phyloP scores from a whole-genome alignment of 1,284 basidiomycete species.

The Moesziomyces globuligerus region DNA sequence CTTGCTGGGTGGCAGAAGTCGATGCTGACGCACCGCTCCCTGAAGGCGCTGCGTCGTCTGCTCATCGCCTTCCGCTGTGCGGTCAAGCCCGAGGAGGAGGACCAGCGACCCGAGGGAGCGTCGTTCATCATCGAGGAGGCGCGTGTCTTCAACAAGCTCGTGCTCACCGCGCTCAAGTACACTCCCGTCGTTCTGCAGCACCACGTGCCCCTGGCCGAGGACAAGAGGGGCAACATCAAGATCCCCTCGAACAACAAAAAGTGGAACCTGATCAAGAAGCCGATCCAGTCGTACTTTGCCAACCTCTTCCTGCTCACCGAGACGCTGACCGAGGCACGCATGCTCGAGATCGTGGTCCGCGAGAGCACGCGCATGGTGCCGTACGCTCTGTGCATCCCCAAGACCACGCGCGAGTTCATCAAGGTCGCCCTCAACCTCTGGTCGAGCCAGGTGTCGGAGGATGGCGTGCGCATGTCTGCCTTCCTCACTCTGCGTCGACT shows the following conservation, averaged over 20 bases:
- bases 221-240: conserved; percentile 63
- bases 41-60: conserved; percentile 84
- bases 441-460: conserved; percentile 76
- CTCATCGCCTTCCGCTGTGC: conserved; percentile 70
- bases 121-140: conserved; percentile 60
- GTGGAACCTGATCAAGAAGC: conserved; percentile 79
- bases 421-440: conserved; percentile 69
- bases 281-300: conserved; percentile 76
- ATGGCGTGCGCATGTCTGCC: conserved; percentile 84
- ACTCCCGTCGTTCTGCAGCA: conserved; percentile 88
- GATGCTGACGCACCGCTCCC: conserved; percentile 86
- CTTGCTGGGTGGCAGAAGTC: conserved; percentile 87
- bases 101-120: conserved; percentile 36
- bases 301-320: conserved; percentile 60
- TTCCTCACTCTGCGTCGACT: conserved; percentile 87
- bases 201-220: conserved; percentile 84
- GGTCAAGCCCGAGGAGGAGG: conserved; percentile 57
- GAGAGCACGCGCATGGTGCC: conserved; percentile 65
- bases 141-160: conserved; percentile 82
- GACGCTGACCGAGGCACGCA: conserved; percentile 59
- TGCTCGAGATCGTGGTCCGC: conserved; percentile 72
- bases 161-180: conserved; percentile 87
- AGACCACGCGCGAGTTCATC: conserved; percentile 59
- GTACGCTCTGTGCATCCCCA: conserved; percentile 57
- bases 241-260: conserved; percentile 70